Evolutionary conservation across 2,329 filamentous ascomycete genomes (phyloP).

Genomic region (Colletotrichum sp.): DNA sequence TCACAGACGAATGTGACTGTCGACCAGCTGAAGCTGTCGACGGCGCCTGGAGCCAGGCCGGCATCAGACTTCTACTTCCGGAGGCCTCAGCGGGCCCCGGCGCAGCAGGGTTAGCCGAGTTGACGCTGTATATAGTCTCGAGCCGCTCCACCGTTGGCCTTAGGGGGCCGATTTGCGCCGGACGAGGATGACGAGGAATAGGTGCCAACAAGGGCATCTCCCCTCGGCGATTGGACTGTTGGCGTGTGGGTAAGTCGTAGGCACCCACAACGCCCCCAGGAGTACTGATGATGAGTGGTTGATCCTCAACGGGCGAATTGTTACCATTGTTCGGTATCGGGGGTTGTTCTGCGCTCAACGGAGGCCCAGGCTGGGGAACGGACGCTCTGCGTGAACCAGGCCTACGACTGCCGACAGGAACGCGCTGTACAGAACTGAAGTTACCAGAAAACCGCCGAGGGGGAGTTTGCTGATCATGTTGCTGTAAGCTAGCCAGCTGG

Average conservation of each 20-base stretch:
- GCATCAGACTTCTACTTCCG: constrained; percentile 25
- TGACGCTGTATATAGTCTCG: constrained; percentile 57
- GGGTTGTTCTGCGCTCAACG: background rate
- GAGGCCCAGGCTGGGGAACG: constrained; percentile 12
- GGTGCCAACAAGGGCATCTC: constrained; percentile 59
- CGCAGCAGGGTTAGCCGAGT: constrained; percentile 1
- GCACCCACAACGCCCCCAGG: constrained; percentile 60
- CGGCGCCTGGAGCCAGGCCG: constrained; percentile 38
- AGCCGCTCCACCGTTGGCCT: constrained; percentile 58
- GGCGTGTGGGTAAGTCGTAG: constrained; percentile 49
- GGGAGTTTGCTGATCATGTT: constrained; percentile 40
- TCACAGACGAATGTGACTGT: constrained; percentile 46
- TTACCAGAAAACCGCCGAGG: constrained; percentile 49
- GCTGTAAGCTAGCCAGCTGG: constrained; percentile 43
- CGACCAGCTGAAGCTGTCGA: constrained; percentile 37
- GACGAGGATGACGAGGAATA: constrained; percentile 55
- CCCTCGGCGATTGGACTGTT: constrained; percentile 33
- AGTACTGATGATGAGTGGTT: constrained; percentile 66
- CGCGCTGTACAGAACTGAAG: constrained; percentile 45
- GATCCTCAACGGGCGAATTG: constrained; percentile 42
- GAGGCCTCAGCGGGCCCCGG: background rate
- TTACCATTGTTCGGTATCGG: constrained; percentile 19
- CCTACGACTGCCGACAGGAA: constrained; percentile 41
- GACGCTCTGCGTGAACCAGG: constrained; percentile 20
- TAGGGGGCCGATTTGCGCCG: constrained; percentile 34